phyloP scores from a whole-genome alignment of 2,329 filamentous ascomycete genomes.

The Talaromyces sp. region DNA sequence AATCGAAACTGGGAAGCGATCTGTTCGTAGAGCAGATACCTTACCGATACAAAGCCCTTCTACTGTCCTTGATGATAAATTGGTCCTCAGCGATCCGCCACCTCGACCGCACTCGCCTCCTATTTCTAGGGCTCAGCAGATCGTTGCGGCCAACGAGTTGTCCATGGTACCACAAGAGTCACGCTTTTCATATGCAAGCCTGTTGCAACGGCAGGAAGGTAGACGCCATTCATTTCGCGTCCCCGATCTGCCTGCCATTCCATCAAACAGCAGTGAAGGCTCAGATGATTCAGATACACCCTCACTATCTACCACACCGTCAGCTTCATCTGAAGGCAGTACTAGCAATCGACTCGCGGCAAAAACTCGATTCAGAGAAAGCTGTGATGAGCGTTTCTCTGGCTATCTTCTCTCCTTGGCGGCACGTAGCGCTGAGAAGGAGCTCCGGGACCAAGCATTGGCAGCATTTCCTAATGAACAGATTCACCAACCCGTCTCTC shows the following conservation, averaged over 20 bases:
- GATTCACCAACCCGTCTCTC: slow-evolving; percentile 45
- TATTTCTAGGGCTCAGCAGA: slow-evolving; percentile 37
- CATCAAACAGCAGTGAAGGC: slow-evolving; percentile 57
- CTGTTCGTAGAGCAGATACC: slow-evolving; percentile 63
- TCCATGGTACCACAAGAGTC: slow-evolving; percentile 35
- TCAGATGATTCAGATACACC: slow-evolving; percentile 41
- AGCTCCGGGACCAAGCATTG: slow-evolving; percentile 65
- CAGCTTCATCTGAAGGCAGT: slow-evolving; percentile 28
- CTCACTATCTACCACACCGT: slow-evolving; percentile 43
- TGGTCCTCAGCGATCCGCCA: slow-evolving; percentile 25
- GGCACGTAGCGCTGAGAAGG: slow-evolving; percentile 73
- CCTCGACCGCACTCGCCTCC: slow-evolving; percentile 4
- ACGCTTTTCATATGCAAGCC: slow-evolving; percentile 43
- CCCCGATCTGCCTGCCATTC: slow-evolving; percentile 61
- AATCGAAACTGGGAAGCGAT: slow-evolving; percentile 73
- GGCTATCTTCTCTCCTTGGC: slow-evolving; percentile 76
- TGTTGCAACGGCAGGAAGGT: slow-evolving; percentile 37
- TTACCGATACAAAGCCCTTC: slow-evolving; percentile 54
- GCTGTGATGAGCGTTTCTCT: slow-evolving; percentile 70
- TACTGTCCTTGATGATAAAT: slow-evolving; percentile 67
- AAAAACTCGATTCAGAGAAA: slow-evolving; percentile 45
- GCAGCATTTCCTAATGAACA: slow-evolving; percentile 51
- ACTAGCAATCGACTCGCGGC: slow-evolving; percentile 31
- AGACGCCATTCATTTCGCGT: slow-evolving; percentile 57
- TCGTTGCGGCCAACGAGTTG: slow-evolving; percentile 18